phyloP scores from a whole-genome alignment of 176 grass and related monocot species.

The bread wheat (Triticum aestivum) region IWGSC_CS_RefSeq_v2.1 NC_057808.1:494695725-494696224 shows the following conservation, averaged over 20 bases:
- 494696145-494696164: too few species aligned
- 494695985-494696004: neutral
- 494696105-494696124: neutral
- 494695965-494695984: constrained; percentile 9
- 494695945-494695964: neutral
- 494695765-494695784: too few species aligned
- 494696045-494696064: neutral
- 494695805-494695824: too few species aligned
- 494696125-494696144: neutral
- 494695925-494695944: neutral
- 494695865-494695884: too few species aligned
- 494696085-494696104: neutral
- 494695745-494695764: too few species aligned
- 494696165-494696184: neutral
- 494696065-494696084: too few species aligned
- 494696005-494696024: neutral
- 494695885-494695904: neutral
- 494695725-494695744: too few species aligned
- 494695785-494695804: too few species aligned
- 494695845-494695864: too few species aligned
- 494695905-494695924: neutral
- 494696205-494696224: too few species aligned
- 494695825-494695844: too few species aligned
- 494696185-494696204: constrained; percentile 46
- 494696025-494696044: neutral